These are phyloP conservation scores for Cucurbita pepo DNA, from an alignment of 306 rosid species.

Conservation along the genomic window DNA sequence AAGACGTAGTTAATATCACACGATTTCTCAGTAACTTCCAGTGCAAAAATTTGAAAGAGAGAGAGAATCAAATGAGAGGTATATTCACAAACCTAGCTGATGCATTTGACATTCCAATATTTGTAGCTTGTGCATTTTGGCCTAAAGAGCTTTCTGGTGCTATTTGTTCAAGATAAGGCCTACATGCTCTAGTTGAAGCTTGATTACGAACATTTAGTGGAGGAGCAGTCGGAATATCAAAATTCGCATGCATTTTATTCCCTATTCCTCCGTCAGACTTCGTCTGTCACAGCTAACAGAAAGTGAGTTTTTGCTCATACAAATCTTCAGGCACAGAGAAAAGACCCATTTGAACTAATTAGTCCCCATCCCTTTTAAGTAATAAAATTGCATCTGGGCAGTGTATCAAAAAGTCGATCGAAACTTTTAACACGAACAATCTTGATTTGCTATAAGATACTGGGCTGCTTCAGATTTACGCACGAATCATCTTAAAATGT, in stretches of 20 bases:
- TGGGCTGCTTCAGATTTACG: conserved; percentile 5
- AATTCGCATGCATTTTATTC: conserved; percentile 40
- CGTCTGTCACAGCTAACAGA: conserved; percentile 21
- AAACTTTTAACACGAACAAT: neutral
- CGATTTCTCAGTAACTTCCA: neutral
- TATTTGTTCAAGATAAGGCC: conserved; percentile 13
- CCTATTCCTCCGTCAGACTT: conserved; percentile 24
- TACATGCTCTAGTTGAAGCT: conserved; percentile 16
- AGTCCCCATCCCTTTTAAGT: neutral
- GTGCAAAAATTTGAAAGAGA: neutral
- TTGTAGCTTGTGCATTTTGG: neutral
- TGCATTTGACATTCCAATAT: neutral
- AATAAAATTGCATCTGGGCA: neutral
- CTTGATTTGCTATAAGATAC: neutral
- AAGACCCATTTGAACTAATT: neutral
- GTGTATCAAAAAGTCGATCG: neutral
- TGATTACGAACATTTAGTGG: conserved; percentile 36
- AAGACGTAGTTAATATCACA: neutral
- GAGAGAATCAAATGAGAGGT: neutral
- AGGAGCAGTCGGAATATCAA: conserved; percentile 76
- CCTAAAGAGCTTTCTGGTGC: neutral
- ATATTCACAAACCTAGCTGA: neutral
- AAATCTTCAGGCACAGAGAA: neutral
- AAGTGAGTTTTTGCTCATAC: neutral
- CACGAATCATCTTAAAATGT: neutral